Conservation (phyloP, 202 grass and related monocot genomes). For the Carex sylvatica region DNA sequence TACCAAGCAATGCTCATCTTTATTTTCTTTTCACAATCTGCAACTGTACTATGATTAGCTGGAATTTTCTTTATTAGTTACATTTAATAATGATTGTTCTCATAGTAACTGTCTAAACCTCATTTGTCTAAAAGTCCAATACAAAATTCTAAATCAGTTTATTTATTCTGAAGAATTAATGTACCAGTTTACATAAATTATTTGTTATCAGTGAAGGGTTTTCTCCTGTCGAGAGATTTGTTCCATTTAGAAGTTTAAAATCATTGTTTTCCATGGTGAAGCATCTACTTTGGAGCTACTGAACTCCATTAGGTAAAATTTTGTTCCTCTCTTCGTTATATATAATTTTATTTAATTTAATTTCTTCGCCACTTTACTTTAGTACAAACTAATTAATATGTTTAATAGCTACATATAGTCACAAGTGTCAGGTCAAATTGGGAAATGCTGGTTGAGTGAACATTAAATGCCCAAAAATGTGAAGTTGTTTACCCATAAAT, state of each 20-base stretch:
- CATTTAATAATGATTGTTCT: too few relatives aligned
- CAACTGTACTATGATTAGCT: background rate
- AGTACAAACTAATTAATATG: background rate
- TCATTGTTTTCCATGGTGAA: background rate
- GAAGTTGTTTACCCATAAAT: background rate
- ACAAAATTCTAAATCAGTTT: background rate
- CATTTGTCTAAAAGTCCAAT: background rate
- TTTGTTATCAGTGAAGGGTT: background rate
- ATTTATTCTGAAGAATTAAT: background rate
- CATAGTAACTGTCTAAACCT: background rate
- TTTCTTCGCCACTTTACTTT: background rate
- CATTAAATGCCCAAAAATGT: background rate
- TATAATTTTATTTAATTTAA: background rate
- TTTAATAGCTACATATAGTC: background rate
- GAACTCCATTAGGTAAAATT: background rate
- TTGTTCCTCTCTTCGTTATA: background rate
- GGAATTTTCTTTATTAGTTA: too few relatives aligned
- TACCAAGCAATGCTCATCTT: conserved; percentile 1
- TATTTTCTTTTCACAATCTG: background rate
- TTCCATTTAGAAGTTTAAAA: background rate
- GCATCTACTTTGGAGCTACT: background rate
- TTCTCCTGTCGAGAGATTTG: background rate
- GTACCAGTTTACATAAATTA: background rate
- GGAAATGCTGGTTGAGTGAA: background rate
- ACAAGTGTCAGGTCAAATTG: background rate